A percentile compares a stretch with the other conserved stretches of the same genome.
Evolutionary conservation across 2,329 filamentous ascomycete genomes (phyloP).

Genomic region (Phoma sp.): DNA sequence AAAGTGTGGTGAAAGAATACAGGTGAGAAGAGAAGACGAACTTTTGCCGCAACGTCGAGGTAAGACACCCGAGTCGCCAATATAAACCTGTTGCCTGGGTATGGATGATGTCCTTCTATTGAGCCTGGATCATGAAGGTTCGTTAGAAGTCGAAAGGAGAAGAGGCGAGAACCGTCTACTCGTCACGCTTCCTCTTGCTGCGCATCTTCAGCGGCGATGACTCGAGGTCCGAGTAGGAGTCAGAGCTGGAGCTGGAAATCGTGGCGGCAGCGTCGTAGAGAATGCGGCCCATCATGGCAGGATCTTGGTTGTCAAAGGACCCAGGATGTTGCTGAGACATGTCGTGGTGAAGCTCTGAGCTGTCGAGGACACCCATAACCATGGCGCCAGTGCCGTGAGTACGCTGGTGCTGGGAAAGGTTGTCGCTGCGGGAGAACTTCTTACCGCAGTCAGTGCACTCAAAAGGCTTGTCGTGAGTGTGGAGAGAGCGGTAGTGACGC

Average conservation of each 20-base stretch:
- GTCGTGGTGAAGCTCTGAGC: conserved; percentile 65
- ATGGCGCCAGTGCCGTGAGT: conserved; percentile 91
- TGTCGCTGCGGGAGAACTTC: conserved; percentile 98
- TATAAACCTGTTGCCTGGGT: conserved; percentile 33
- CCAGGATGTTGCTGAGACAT: conserved; percentile 40
- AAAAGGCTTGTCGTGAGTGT: conserved; percentile 98
- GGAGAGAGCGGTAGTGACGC: conserved; percentile 96
- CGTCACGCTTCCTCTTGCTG: conserved; percentile 75
- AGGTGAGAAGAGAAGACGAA: conserved; percentile 32
- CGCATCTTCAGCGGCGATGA: conserved; percentile 61
- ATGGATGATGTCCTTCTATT: conserved; percentile 29
- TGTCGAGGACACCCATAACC: conserved; percentile 86
- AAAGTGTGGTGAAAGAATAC: conserved; percentile 38
- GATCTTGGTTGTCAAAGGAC: conserved; percentile 44
- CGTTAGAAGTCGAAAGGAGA: conserved; percentile 37
- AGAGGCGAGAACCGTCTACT: conserved; percentile 48
- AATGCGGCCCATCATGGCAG: conserved; percentile 47
- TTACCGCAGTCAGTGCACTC: conserved; percentile 98
- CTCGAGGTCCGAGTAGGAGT: conserved; percentile 48
- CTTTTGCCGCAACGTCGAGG: conserved; percentile 34
- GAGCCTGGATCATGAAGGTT: conserved; percentile 44
- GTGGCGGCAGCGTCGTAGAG: conserved; percentile 49
- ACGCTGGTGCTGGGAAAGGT: conserved; percentile 92
- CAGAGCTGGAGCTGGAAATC: conserved; percentile 45
- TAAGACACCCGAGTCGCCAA: conserved; percentile 26